phyloP scores from a whole-genome alignment of 305 asterid genomes.

The Solanum hybrid region DNA sequence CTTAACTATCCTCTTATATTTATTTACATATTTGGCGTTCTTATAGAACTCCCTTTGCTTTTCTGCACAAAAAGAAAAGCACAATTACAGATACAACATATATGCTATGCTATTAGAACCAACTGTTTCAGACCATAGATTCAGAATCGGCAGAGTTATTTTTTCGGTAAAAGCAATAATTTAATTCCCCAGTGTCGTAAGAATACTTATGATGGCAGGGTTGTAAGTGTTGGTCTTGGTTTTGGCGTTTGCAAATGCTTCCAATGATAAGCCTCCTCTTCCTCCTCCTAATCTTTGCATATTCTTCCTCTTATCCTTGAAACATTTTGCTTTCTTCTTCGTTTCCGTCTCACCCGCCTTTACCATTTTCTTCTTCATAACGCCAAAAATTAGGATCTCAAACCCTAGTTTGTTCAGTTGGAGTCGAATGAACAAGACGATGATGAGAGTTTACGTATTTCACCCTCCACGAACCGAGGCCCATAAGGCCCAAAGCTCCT shows the following conservation, averaged over 20 bases:
- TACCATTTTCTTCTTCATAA: background rate
- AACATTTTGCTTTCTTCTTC: constrained; percentile 17
- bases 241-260: constrained; percentile 74
- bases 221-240: constrained; percentile 45
- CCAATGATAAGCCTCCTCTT: constrained; percentile 79
- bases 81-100: background rate
- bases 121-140: background rate
- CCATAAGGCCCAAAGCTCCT: background rate
- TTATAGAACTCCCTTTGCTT: constrained; percentile 81
- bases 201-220: constrained; percentile 66
- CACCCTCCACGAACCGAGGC: background rate
- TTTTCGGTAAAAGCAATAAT: background rate
- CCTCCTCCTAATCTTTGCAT: constrained; percentile 87
- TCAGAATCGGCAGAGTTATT: background rate
- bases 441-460: background rate
- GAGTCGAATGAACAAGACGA: background rate
- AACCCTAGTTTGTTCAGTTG: background rate
- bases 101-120: background rate
- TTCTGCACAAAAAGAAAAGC: constrained; percentile 34
- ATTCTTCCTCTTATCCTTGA: constrained; percentile 50
- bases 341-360: constrained; percentile 6
- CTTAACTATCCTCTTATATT: constrained; percentile 52
- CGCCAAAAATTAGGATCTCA: background rate
- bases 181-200: background rate
- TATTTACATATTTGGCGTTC: constrained; percentile 59